Percentiles rank a stretch among this genome's conserved stretches.
Evolutionary conservation across 495 filamentous ascomycete genomes (phyloP).

Genomic region (Penicillium ucsense): DNA sequence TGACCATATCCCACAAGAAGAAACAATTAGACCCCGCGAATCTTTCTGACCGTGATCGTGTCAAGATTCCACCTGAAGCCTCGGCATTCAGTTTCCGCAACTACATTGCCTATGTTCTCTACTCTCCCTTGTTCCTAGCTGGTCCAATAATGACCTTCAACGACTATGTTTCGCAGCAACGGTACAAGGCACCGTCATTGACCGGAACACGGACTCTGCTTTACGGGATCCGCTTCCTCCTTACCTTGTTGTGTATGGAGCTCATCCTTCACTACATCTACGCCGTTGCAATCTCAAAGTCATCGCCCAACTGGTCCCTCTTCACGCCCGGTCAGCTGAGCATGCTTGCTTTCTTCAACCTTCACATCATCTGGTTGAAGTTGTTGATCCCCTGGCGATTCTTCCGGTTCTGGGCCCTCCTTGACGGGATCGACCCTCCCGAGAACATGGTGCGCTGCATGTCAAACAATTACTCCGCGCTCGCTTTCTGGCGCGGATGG

Average conservation of each 20-base stretch:
- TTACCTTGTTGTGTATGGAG: constrained; percentile 85
- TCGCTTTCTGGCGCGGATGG: constrained; percentile 95
- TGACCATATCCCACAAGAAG: constrained; percentile 79
- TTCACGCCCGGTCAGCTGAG: constrained; percentile 85
- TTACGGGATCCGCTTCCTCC: constrained; percentile 76
- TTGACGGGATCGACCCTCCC: constrained; percentile 87
- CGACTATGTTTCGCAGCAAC: constrained; percentile 84
- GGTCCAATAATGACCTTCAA: constrained; percentile 97
- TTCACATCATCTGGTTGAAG: constrained; percentile 97
- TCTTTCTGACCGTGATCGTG: constrained; percentile 79
- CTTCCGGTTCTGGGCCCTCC: constrained; percentile 88
- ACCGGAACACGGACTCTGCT: constrained; percentile 54
- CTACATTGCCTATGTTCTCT: constrained; percentile 80
- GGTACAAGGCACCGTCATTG: constrained; percentile 62
- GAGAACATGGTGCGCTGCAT: constrained; percentile 99
- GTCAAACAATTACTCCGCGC: constrained; percentile 83
- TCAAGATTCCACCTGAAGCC: constrained; percentile 60
- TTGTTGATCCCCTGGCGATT: constrained; percentile 93
- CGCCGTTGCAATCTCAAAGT: constrained; percentile 83
- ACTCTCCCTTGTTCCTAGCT: constrained; percentile 85
- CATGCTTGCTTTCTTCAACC: constrained; percentile 91
- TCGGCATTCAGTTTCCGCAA: constrained; percentile 68
- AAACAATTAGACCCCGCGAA: constrained; percentile 82
- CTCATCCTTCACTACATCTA: constrained; percentile 89
- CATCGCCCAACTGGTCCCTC: constrained; percentile 63